Conservation (phyloP, 441 rosid genomes). For the Aquilaria agallochum region DNA sequence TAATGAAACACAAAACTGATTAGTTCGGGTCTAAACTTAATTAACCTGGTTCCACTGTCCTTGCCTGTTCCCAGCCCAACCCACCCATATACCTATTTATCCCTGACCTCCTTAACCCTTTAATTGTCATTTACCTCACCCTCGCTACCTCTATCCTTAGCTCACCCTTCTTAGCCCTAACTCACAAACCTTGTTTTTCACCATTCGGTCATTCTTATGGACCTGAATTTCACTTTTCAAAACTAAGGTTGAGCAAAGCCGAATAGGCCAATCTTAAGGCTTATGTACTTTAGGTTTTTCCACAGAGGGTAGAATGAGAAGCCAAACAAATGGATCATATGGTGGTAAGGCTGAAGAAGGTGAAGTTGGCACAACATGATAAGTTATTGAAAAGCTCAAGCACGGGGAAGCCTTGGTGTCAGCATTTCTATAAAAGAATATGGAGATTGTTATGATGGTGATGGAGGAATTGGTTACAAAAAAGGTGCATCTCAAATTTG, state of each 20-base stretch:
- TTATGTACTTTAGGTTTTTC: constrained; percentile 64
- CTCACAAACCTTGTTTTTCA: too few relatives aligned
- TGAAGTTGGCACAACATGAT: constrained; percentile 77
- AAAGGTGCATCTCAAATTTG: constrained; percentile 63
- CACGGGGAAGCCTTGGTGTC: constrained; percentile 82
- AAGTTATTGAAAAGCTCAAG: constrained; percentile 80
- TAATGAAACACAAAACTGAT: too few relatives aligned
- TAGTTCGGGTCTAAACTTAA: too few relatives aligned
- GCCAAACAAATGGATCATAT: constrained; percentile 57
- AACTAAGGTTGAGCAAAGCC: constrained; percentile 21
- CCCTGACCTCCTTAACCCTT: too few relatives aligned
- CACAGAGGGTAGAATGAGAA: constrained; percentile 80
- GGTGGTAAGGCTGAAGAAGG: constrained; percentile 60
- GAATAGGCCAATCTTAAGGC: constrained; percentile 43
- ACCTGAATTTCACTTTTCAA: too few relatives aligned
- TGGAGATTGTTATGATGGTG: constrained; percentile 73
- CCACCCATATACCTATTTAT: too few relatives aligned
- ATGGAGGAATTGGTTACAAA: constrained; percentile 89
- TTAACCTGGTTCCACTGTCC: too few relatives aligned
- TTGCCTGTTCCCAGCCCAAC: too few relatives aligned
- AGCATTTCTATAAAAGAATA: constrained; percentile 53
- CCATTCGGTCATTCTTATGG: too few relatives aligned
- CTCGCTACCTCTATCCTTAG: too few relatives aligned
- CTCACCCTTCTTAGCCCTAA: too few relatives aligned
- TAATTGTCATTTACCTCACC: too few relatives aligned